Percentiles rank a stretch among this genome's conserved stretches.
phyloP scores from a whole-genome alignment of 83 land plant species.

The Picea engelmannii region DNA sequence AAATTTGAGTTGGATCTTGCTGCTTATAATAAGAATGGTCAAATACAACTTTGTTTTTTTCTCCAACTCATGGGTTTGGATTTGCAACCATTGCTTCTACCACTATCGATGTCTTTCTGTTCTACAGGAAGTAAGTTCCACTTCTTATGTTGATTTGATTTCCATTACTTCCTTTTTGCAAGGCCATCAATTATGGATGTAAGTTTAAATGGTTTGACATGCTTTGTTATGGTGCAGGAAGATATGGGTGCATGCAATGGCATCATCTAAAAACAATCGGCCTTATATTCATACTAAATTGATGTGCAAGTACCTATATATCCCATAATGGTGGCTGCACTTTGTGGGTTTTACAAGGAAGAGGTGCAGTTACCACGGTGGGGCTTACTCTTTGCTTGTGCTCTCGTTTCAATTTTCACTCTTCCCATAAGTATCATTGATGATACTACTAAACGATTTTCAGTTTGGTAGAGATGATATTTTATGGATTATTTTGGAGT shows the following conservation, averaged over 20 bases:
- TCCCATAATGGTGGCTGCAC: slow-evolving; percentile 78
- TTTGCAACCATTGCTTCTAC: slow-evolving; percentile 76
- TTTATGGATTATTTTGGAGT: not conserved
- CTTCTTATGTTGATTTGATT: too few species aligned
- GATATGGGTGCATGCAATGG: not conserved
- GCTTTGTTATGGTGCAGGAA: not conserved
- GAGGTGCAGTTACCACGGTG: slow-evolving; percentile 82
- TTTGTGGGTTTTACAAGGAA: slow-evolving; percentile 45
- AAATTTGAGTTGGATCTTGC: too few species aligned
- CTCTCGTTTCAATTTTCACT: slow-evolving; percentile 62
- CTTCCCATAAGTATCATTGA: slow-evolving; percentile 24
- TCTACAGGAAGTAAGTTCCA: slow-evolving; percentile 24
- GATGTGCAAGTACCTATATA: slow-evolving; percentile 69
- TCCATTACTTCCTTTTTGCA: too few species aligned
- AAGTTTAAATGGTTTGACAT: too few species aligned
- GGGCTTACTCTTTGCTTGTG: slow-evolving; percentile 19
- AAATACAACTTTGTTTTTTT: slow-evolving; percentile 66
- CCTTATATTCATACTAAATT: slow-evolving; percentile 73
- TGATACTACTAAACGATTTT: slow-evolving; percentile 60
- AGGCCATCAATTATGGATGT: too few species aligned
- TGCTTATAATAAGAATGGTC: not conserved
- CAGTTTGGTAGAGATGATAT: too few species aligned
- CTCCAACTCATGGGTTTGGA: slow-evolving; percentile 71
- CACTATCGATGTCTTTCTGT: slow-evolving; percentile 48
- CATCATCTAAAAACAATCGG: not conserved